phyloP scores from a whole-genome alignment of 306 rosid genomes.

The Echinosophora koreensis region DNA sequence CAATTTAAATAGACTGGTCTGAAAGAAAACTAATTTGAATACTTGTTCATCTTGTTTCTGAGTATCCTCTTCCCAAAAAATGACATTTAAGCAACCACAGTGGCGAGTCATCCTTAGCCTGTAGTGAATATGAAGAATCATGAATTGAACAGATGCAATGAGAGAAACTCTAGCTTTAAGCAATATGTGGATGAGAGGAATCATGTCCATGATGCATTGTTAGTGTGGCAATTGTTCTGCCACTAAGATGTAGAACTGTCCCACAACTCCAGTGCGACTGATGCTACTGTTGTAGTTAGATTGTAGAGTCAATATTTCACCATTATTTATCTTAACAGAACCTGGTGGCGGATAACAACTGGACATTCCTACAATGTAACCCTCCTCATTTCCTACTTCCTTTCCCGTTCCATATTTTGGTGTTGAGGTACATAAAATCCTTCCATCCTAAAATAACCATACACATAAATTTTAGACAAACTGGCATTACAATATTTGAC shows the following conservation, averaged over 20 bases:
- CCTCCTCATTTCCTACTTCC: conserved; percentile 64
- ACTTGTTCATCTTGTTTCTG: no score
- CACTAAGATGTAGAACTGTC: conserved; percentile 59
- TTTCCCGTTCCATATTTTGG: conserved; percentile 61
- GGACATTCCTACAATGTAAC: conserved; percentile 69
- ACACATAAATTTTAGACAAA: neutral
- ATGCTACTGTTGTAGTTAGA: conserved; percentile 49
- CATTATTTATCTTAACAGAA: conserved; percentile 53
- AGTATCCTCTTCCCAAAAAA: neutral
- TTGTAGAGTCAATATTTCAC: conserved; percentile 54
- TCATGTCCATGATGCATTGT: neutral
- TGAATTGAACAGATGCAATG: neutral
- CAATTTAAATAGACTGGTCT: no score
- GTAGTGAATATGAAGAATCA: neutral
- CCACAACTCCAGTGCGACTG: conserved; percentile 65
- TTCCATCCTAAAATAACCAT: neutral
- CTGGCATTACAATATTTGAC: neutral
- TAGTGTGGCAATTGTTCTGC: conserved; percentile 54
- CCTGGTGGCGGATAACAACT: conserved; percentile 65
- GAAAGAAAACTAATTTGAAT: neutral
- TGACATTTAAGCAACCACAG: no score
- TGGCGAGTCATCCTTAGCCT: neutral
- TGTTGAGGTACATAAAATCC: conserved; percentile 34
- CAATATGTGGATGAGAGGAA: neutral
- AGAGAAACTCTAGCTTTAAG: neutral